Evolutionary conservation across 768 basidiomycete genomes (phyloP).

Genomic region (Suillus ampliporus): DNA sequence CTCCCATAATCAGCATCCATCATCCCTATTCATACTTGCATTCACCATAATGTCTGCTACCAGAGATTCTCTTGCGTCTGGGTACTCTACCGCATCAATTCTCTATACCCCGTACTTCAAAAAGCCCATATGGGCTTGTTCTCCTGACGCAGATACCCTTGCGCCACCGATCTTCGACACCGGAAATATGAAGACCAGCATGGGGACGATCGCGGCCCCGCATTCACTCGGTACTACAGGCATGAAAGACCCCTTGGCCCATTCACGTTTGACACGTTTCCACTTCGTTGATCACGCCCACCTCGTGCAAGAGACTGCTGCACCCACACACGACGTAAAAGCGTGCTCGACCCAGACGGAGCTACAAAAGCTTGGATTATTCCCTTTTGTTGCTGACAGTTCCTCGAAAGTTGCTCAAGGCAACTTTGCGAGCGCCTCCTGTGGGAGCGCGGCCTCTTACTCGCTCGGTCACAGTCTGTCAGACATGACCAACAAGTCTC

Average conservation of each 20-base stretch:
- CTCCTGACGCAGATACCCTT: slow-evolving; percentile 17
- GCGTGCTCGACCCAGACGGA: slow-evolving; percentile 23
- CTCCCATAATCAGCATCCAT: not conserved
- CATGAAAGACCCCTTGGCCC: slow-evolving; percentile 9
- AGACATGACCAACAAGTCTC: not conserved
- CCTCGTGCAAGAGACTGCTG: slow-evolving; percentile 21
- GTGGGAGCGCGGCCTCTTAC: slow-evolving; percentile 10
- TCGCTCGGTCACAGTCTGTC: not conserved
- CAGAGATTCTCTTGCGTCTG: not conserved
- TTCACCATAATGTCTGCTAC: slow-evolving; percentile 15
- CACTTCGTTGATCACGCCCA: slow-evolving; percentile 16
- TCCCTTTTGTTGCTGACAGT: slow-evolving; percentile 3
- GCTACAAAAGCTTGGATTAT: slow-evolving; percentile 1
- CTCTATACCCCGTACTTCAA: slow-evolving; percentile 15
- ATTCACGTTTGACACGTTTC: slow-evolving; percentile 15
- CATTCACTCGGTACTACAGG: slow-evolving; percentile 2
- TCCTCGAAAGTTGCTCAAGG: slow-evolving; percentile 7
- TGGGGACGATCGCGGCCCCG: not conserved
- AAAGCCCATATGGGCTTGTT: slow-evolving; percentile 15
- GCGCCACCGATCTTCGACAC: slow-evolving; percentile 16
- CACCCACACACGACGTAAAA: slow-evolving; percentile 31
- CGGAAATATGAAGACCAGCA: slow-evolving; percentile 12
- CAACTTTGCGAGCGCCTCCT: slow-evolving; percentile 7
- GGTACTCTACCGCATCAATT: slow-evolving; percentile 6
- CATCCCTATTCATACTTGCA: not conserved